Base-by-base conservation (phyloP, 2,329 filamentous ascomycete species). In the Onygenales sp. region DNA sequence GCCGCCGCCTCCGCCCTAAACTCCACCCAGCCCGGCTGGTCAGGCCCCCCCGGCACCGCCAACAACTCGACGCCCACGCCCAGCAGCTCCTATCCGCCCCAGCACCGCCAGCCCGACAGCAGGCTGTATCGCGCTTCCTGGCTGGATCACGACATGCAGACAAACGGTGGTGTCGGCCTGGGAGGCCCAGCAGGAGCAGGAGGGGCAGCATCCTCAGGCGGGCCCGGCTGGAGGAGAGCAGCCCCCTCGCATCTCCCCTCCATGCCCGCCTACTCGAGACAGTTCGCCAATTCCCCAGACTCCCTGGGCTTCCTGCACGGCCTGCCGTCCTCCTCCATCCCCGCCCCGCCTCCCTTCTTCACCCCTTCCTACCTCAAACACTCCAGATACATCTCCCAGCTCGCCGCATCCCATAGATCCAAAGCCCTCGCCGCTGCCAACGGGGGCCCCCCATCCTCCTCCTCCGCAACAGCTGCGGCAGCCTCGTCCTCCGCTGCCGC, bases 341-440 rank as follows among this genome's bases (percentile, higher is more conserved):
- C 21, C 21, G 21, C 21, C 21, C 21, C 21, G 21, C 21, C 21
- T 27, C 21, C 69, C 54, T 92, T 92, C 75, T 90, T 95, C 68
- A 79, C 85, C 9, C 92, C 92, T 0, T 90, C 88, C 4, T 96
- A 96, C 70, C 79, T 97, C 44, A 77, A 78, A 60, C 82, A 82
- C 40, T 92, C 89, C 11, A 81, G 83, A 63, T 91, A 95, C 69
- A 82, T 92, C 51, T 80, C 86, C 61, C 84, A 81, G 66, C 77
- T 96, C 47, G 82, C 87, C 61, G 83, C 88, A 56, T 81, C 80
- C 54, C 80, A 90, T 66, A 80, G 76, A 66, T 77, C 80, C 46
- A 87, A 80, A 65, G 53, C 80, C 39, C 51, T 71, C 66, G 67
- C 77, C 67, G 50, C 77, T 70, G 63, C 77, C 67, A 63, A 79